These are phyloP conservation scores for Pilasporangium apinafurcum DNA, from an alignment of 352 stramenopile genomes.

Conservation along the genomic window DNA sequence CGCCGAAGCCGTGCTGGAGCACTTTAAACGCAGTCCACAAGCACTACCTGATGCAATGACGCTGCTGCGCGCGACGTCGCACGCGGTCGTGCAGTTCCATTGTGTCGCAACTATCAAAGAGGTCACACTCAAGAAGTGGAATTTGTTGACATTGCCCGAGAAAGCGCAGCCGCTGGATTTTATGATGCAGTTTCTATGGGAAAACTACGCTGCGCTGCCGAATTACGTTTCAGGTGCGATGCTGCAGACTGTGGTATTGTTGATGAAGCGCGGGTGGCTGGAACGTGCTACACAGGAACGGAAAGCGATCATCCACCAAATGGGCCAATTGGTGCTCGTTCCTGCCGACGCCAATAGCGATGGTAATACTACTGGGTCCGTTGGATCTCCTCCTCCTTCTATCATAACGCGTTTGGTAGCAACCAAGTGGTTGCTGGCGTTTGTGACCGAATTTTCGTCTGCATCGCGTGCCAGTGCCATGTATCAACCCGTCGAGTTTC, in stretches of 20 bases:
- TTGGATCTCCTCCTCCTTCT: too few species aligned
- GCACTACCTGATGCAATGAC: slow-evolving; percentile 54
- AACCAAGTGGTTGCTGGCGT: slow-evolving; percentile 77
- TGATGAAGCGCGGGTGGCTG: slow-evolving; percentile 82
- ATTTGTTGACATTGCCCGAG: slow-evolving; percentile 34
- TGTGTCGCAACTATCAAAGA: slow-evolving; percentile 72
- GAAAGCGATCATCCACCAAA: slow-evolving; percentile 57
- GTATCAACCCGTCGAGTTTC: slow-evolving; percentile 77
- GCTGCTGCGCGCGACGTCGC: slow-evolving; percentile 31
- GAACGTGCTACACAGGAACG: slow-evolving; percentile 49
- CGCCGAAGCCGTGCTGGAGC: slow-evolving; percentile 49
- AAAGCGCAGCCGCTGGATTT: slow-evolving; percentile 56
- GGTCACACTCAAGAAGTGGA: slow-evolving; percentile 65
- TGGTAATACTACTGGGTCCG: too few species aligned
- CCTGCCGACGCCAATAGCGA: slow-evolving; percentile 3
- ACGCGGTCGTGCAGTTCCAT: slow-evolving; percentile 74
- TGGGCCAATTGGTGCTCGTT: slow-evolving; percentile 50
- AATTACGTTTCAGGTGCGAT: slow-evolving; percentile 52
- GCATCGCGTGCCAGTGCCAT: slow-evolving; percentile 73
- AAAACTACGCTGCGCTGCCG: slow-evolving; percentile 39
- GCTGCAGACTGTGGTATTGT: slow-evolving; percentile 65
- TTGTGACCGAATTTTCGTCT: slow-evolving; percentile 82
- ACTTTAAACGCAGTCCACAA: slow-evolving; percentile 78
- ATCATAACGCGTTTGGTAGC: slow-evolving; percentile 52
- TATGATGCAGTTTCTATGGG: slow-evolving; percentile 75